Evolutionary conservation across 768 basidiomycete species (phyloP), one percentile per base, ranked within the genome.

Genomic region (Naganishia friedmannii): DNA sequence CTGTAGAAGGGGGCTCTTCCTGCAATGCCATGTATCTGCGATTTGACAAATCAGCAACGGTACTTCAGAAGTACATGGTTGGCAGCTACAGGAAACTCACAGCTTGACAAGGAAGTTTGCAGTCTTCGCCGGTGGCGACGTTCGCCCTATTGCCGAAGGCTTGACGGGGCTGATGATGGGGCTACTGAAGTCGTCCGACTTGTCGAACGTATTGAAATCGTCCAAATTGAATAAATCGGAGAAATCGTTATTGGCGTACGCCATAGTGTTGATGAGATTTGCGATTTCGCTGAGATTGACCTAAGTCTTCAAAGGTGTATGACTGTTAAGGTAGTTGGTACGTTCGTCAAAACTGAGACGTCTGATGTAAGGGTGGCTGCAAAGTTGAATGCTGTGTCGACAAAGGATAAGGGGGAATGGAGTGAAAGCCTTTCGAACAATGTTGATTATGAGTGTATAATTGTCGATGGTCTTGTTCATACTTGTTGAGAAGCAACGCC

Each of bases 41-140:
- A 46, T 26, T 15, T 21, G 6, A 34, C 23, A 37, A 34, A 19
- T 68, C 42, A 42, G 15, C 15, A 15, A 10, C 42, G 42, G 42
- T 13, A 42, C 7, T 2, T 42, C 42, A 42, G 12, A 42, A 42
- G 15, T 2, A 17, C 15, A 19, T 21, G 32, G 3, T 28, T 26
- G 32, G 21, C 8, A 53, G 26, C 15, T 54, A 6, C 53, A 37
- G 31, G 76, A 70, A 70, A 79, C 79, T 77, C 76, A 80, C 29
- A 80, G 71, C 73, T 80, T 80, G 65, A 77, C 75, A 8, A 80
- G 72, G 69, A 80, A 80, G 58, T 80, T 80, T 0, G 74, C 66
- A 37, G 39, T 57, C 68, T 69, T 69, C 1, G 54, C 53, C 4
- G 60, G 60, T 56, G 67, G 54, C 31, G 67, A 63, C 13, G 23